phyloP scores from a whole-genome alignment of 495 filamentous ascomycete genomes.

The Aeminium ludgeri region DNA sequence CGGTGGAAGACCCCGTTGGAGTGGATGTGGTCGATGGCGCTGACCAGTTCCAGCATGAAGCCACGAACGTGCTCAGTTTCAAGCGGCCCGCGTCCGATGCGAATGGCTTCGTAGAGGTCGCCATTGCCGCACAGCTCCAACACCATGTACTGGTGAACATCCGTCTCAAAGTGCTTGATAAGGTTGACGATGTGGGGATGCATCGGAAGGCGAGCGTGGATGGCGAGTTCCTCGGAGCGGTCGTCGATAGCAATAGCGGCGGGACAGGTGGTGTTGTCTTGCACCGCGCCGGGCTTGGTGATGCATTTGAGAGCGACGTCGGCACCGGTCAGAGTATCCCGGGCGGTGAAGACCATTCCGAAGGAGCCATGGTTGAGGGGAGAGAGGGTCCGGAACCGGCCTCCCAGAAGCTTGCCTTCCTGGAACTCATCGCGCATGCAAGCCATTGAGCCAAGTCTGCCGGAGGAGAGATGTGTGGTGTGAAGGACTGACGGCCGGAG shows the following conservation, averaged over 20 bases:
- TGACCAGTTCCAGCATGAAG: conserved; percentile 89
- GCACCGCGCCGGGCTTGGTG: conserved; percentile 50
- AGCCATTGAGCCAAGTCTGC: conserved; percentile 19
- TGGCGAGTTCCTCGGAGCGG: conserved; percentile 69
- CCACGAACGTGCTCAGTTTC: conserved; percentile 92
- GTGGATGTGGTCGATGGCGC: conserved; percentile 83
- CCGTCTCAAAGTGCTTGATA: conserved; percentile 79
- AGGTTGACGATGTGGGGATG: conserved; percentile 93
- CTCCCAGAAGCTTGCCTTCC: conserved; percentile 26
- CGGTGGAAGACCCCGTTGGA: conserved; percentile 83
- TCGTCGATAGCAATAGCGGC: conserved; percentile 51
- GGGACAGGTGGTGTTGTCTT: conserved; percentile 25
- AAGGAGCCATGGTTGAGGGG: conserved; percentile 98
- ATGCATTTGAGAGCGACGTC: conserved; percentile 89
- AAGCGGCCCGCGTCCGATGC: conserved; percentile 65
- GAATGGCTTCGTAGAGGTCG: conserved; percentile 94
- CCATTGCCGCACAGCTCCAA: conserved; percentile 93
- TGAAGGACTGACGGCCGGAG: too few relatives aligned
- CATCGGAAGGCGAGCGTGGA: conserved; percentile 57
- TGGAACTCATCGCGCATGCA: conserved; percentile 28
- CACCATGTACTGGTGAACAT: conserved; percentile 75
- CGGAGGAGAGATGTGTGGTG: too few relatives aligned
- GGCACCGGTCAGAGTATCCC: conserved; percentile 53
- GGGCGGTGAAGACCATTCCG: conserved; percentile 90
- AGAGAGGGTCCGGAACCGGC: conserved; percentile 72